Percentiles rank a stretch among this genome's conserved stretches.
Evolutionary conservation across 108 stramenopile species (phyloP).

Genomic region (Chaetoceros tenuissimus): DNA sequence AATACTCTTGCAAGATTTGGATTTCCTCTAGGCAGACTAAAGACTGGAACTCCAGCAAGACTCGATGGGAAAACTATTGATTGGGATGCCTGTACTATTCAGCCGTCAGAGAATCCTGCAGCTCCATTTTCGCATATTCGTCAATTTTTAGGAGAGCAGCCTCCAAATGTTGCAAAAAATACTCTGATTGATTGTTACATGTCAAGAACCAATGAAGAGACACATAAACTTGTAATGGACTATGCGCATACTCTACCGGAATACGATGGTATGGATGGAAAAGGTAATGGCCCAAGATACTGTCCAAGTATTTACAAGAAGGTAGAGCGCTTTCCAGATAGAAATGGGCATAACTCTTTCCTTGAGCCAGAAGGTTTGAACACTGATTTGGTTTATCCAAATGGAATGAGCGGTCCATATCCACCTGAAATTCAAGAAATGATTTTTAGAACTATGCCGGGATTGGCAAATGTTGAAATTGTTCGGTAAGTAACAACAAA

Average conservation of each 20-base stretch:
- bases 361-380: constrained; percentile 96
- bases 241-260: constrained; percentile 79
- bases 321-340: constrained; percentile 89
- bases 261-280: constrained; percentile 86
- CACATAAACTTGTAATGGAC: constrained; percentile 87
- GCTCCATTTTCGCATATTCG: constrained; percentile 75
- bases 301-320: constrained; percentile 96
- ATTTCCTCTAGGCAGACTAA: constrained; percentile 89
- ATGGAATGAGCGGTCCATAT: constrained; percentile 88
- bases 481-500: too few species aligned
- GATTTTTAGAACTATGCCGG: constrained; percentile 84
- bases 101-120: constrained; percentile 85
- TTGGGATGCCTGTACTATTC: constrained; percentile 72
- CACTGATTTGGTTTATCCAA: constrained; percentile 94
- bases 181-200: constrained; percentile 67
- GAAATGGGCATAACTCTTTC: constrained; percentile 89
- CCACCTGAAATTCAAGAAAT: constrained; percentile 88
- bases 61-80: constrained; percentile 91
- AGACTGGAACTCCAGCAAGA: constrained; percentile 95
- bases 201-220: constrained; percentile 81
- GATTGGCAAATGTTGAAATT: constrained; percentile 89
- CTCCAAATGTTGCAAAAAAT: constrained; percentile 43
- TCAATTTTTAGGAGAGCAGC: constrained; percentile 70
- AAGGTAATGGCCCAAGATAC: constrained; percentile 91
- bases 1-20: constrained; percentile 80